A percentile compares a stretch with the other conserved stretches of the same genome.
These are phyloP conservation scores for Phytopythium cucurbitacearum DNA, from an alignment of 352 stramenopile genomes.

Conservation along the genomic window DNA sequence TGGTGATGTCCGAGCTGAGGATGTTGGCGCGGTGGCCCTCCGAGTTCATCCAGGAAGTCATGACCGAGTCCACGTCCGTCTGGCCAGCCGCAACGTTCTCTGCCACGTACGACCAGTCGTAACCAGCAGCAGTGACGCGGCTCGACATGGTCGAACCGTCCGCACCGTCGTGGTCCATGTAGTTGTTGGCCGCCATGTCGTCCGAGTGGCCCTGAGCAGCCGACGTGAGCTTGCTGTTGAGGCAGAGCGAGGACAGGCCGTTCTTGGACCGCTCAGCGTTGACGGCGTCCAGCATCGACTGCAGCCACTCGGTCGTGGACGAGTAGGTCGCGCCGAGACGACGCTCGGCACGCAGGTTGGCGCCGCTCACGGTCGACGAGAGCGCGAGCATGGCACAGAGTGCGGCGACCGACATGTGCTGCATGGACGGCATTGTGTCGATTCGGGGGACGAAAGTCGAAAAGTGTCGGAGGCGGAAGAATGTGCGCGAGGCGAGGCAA, in stretches of 20 bases:
- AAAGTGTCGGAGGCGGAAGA: slow-evolving; percentile 1
- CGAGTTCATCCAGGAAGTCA: slow-evolving; percentile 40
- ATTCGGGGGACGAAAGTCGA: slow-evolving; percentile 11
- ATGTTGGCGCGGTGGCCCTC: slow-evolving; percentile 33
- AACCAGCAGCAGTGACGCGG: slow-evolving; percentile 36
- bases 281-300: slow-evolving; percentile 38
- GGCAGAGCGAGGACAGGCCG: slow-evolving; percentile 26
- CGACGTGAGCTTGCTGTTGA: slow-evolving; percentile 28
- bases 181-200: slow-evolving; percentile 40
- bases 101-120: slow-evolving; percentile 29
- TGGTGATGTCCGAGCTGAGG: slow-evolving; percentile 25
- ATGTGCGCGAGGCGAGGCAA: background rate
- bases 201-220: slow-evolving; percentile 24
- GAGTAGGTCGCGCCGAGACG: slow-evolving; percentile 6
- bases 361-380: slow-evolving; percentile 1
- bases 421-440: slow-evolving; percentile 6
- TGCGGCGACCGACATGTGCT: background rate
- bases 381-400: background rate
- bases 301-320: background rate
- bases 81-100: slow-evolving; percentile 43
- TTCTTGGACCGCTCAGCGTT: slow-evolving; percentile 42
- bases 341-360: slow-evolving; percentile 1
- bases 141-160: slow-evolving; percentile 33
- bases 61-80: slow-evolving; percentile 25
- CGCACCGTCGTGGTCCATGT: slow-evolving; percentile 37